Evolutionary conservation across 805 yeast genomes (phyloP), one percentile per base, ranked within the genome.

Genomic region (Yarrowia deformans): DNA sequence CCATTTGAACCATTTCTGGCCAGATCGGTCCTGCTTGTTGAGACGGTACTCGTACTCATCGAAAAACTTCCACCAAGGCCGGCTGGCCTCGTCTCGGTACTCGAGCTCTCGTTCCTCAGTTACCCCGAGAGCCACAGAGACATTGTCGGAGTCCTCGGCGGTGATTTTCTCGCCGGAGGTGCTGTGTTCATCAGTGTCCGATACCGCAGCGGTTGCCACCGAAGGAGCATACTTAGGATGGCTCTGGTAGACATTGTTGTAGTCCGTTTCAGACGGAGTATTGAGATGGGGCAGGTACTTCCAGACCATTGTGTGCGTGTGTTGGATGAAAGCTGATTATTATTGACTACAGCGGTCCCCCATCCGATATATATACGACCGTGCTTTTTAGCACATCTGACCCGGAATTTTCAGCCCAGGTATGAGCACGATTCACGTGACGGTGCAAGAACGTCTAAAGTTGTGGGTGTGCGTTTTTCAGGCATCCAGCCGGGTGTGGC

Each of bases 41-140:
- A 79, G 75, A 67, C 90, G 78, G 74, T 87, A 88, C 75, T 88
- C 90, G 73, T 84, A 86, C 74, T 88, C 90, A 74, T 87, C 86
- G 61, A 83, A 81, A 69, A 81, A 81, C 49, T 79, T 80, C 79
- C 78, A 75, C 77, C 77, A 75, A 8, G 74, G 80, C 75, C 84
- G 72, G 9, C 71, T 64, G 16, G 73, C 72, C 46, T 71, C 72
- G 52, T 71, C 72, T 49, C 73, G 67, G 69, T 70, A 70, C 68
- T 71, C 73, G 16, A 66, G 34, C 49, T 23, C 48, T 12, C 40
- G 40, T 16, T 52, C 50, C 35, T 52, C 61, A 23, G 37, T 19
- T 37, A 52, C 29, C 8, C 48, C 58, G 1, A 40, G 43, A 5
- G 18, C 14, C 23, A 43, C 61, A 40, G 60, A 42, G 42, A 23